Percentiles rank a stretch among this genome's conserved stretches.
phyloP scores from a whole-genome alignment of 108 stramenopile genomes.

The Craspedostauros australis region DNA sequence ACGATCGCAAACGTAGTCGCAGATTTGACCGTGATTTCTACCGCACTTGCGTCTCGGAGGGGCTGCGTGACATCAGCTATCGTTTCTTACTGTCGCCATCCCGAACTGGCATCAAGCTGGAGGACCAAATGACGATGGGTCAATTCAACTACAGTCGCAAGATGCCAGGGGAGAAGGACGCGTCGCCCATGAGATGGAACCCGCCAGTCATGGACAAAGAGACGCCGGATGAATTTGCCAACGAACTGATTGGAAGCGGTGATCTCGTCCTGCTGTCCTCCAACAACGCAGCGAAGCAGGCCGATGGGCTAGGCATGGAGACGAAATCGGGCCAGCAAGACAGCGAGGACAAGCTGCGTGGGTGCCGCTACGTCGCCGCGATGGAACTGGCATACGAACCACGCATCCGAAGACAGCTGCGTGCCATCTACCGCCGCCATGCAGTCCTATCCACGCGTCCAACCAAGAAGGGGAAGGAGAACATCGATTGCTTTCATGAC shows the following conservation, averaged over 20 bases:
- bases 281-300: constrained; percentile 33
- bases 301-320: constrained; percentile 38
- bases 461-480: constrained; percentile 67
- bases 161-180: constrained; percentile 65
- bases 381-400: constrained; percentile 87
- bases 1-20: constrained; percentile 61
- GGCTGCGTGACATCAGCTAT: constrained; percentile 67
- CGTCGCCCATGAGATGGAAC: constrained; percentile 64
- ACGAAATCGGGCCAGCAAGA: too few relatives aligned
- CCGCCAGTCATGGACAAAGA: constrained; percentile 47
- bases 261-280: constrained; percentile 69
- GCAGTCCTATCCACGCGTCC: constrained; percentile 76
- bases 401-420: constrained; percentile 58
- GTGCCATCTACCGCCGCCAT: constrained; percentile 59
- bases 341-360: constrained; percentile 58
- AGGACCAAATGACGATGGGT: constrained; percentile 46
- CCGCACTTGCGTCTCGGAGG: constrained; percentile 76
- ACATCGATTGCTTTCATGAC: constrained; percentile 82
- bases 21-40: constrained; percentile 82
- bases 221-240: constrained; percentile 59
- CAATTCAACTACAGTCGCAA: constrained; percentile 57
- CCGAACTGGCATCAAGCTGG: constrained; percentile 75
- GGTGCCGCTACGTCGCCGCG: constrained; percentile 82
- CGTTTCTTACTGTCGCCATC: constrained; percentile 68
- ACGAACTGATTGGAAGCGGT: constrained; percentile 73